phyloP scores from a whole-genome alignment of 495 filamentous ascomycete species.

The Aspergillus saccharolyticus region DNA sequence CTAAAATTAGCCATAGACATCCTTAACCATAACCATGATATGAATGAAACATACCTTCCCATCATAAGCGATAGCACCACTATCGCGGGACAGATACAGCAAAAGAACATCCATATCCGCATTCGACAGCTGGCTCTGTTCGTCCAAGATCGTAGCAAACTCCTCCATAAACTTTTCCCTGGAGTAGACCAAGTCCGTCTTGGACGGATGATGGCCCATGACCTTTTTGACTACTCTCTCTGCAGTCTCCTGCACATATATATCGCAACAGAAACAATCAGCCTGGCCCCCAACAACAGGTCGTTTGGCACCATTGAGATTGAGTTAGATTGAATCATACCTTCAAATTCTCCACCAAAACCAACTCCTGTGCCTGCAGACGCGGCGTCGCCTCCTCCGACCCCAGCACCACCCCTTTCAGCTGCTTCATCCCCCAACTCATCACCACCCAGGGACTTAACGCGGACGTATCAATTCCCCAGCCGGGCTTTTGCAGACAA shows the following conservation, averaged over 20 bases:
- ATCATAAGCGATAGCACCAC: conserved; percentile 57
- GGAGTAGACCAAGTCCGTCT: conserved; percentile 63
- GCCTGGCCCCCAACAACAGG: not conserved
- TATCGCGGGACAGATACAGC: conserved; percentile 69
- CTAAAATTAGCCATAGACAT: conserved; percentile 12
- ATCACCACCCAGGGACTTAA: conserved; percentile 58
- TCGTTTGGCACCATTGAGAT: too few species aligned
- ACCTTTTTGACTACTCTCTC: conserved; percentile 42
- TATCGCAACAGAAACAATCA: not conserved
- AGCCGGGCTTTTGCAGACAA: conserved; percentile 45
- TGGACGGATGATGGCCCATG: conserved; percentile 31
- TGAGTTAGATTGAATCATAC: conserved; percentile 22
- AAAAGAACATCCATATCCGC: conserved; percentile 65
- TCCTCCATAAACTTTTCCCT: conserved; percentile 56
- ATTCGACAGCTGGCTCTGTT: conserved; percentile 52
- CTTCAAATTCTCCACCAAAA: conserved; percentile 51
- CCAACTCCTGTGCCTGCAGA: conserved; percentile 40
- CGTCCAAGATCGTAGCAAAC: conserved; percentile 50
- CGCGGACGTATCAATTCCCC: conserved; percentile 45
- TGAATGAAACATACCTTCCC: conserved; percentile 40
- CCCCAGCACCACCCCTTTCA: conserved; percentile 56
- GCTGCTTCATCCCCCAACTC: conserved; percentile 68
- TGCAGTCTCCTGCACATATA: conserved; percentile 34
- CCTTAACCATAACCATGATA: conserved; percentile 9
- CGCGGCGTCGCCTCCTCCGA: conserved; percentile 29